Evolutionary conservation across 1,284 basidiomycete species (phyloP).

Genomic region (Apiotrichum montevideense): DNA sequence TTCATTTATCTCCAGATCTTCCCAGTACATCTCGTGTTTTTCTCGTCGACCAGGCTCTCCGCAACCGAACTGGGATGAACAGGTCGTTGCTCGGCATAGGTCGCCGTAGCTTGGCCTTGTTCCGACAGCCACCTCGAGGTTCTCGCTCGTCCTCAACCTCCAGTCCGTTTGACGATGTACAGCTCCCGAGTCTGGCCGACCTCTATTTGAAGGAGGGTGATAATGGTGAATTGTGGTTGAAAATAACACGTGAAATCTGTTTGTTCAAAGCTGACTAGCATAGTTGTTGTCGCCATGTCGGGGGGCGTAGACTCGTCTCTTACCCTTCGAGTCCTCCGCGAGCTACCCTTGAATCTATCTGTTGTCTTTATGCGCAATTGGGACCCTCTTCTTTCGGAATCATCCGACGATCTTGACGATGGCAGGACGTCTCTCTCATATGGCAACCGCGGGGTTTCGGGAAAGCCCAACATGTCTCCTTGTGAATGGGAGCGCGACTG

Average conservation of each 20-base stretch:
- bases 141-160: neutral
- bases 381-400: constrained; percentile 52
- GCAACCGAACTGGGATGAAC: neutral
- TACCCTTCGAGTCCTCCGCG: constrained; percentile 64
- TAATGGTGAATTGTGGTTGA: constrained; percentile 48
- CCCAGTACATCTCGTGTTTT: too few species aligned
- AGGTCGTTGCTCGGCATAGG: neutral
- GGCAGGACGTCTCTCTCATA: constrained; percentile 7
- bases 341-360: constrained; percentile 70
- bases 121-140: neutral
- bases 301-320: constrained; percentile 95
- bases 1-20: too few species aligned
- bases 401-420: neutral
- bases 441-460: neutral
- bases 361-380: constrained; percentile 96
- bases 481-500: constrained; percentile 96
- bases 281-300: constrained; percentile 87
- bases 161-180: neutral
- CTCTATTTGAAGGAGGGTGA: constrained; percentile 51
- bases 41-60: too few species aligned
- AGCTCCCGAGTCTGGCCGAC: constrained; percentile 23
- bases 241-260: neutral
- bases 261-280: neutral
- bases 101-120: neutral
- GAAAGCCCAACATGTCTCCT: constrained; percentile 63